Percentiles rank a stretch among this genome's conserved stretches.
These are phyloP conservation scores for Ogataea dorogensis DNA, from an alignment of 805 yeast species.

Conservation along the genomic window DNA sequence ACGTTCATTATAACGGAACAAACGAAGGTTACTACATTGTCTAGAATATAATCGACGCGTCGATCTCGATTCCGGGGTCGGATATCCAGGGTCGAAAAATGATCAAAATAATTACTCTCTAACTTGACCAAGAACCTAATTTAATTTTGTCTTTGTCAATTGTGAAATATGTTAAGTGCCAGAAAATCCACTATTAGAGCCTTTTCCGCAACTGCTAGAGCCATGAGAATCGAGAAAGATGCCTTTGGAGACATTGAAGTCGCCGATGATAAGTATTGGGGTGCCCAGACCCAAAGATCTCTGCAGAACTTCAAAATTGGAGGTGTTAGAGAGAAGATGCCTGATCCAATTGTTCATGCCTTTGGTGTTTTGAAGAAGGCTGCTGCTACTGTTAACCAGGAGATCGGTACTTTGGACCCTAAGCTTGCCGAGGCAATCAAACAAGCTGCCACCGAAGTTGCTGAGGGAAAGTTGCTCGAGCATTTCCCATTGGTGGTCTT, in stretches of 20 bases:
- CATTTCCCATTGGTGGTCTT: constrained; percentile 98
- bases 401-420: constrained; percentile 80
- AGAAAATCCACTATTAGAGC: constrained; percentile 27
- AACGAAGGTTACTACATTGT: constrained; percentile 59
- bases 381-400: constrained; percentile 86
- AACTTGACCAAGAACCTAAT: constrained; percentile 1
- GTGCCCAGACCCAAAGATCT: constrained; percentile 97
- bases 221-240: constrained; percentile 77
- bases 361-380: constrained; percentile 94
- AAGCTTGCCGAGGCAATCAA: constrained; percentile 80
- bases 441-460: constrained; percentile 93
- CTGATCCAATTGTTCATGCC: constrained; percentile 85
- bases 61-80: constrained; percentile 13
- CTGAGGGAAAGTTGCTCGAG: constrained; percentile 85
- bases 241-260: constrained; percentile 98
- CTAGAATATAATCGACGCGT: constrained; percentile 5
- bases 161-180: constrained; percentile 27
- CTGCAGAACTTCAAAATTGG: constrained; percentile 94
- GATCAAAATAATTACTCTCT: constrained; percentile 1
- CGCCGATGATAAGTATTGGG: constrained; percentile 86
- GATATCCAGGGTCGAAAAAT: constrained; percentile 5
- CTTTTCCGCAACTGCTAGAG: constrained; percentile 30
- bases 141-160: constrained; percentile 5
- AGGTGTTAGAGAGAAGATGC: constrained; percentile 86
- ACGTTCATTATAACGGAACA: constrained; percentile 54